Evolutionary conservation across 176 grass and related monocot genomes (phyloP).

Genomic region (Luzula sylvatica): DNA sequence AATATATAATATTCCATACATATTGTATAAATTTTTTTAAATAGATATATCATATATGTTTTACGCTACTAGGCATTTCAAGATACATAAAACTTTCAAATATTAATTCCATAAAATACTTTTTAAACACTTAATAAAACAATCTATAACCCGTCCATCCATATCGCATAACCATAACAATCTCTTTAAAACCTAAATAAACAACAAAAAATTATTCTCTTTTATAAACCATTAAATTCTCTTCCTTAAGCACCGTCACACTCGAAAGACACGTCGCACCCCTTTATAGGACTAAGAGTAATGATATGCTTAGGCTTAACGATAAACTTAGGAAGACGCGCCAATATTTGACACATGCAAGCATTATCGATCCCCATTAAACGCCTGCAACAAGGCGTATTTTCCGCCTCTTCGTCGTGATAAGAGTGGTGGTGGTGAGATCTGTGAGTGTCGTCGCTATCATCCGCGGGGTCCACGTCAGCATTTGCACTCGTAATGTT

Average conservation of each 20-base stretch:
- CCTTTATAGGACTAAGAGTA: conserved; percentile 35
- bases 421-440: conserved; percentile 27
- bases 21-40: too few relatives aligned
- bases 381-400: conserved; percentile 61
- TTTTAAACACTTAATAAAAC: too few relatives aligned
- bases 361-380: conserved; percentile 52
- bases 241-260: conserved; percentile 29
- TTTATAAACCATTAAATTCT: not conserved
- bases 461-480: not conserved
- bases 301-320: conserved; percentile 36
- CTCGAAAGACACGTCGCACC: conserved; percentile 50
- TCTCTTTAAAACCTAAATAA: too few relatives aligned
- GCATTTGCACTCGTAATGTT: conserved; percentile 22
- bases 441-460: conserved; percentile 8
- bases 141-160: too few relatives aligned
- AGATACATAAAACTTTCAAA: too few relatives aligned
- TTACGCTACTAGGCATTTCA: too few relatives aligned
- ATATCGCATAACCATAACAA: too few relatives aligned
- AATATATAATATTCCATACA: too few relatives aligned
- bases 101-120: too few relatives aligned
- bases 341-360: conserved; percentile 45
- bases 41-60: too few relatives aligned
- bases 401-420: conserved; percentile 24
- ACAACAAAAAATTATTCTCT: too few relatives aligned
- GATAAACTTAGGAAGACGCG: conserved; percentile 49